Conservation (phyloP, 257 asterid genomes). For the Salvia miltiorrhiza region DNA sequence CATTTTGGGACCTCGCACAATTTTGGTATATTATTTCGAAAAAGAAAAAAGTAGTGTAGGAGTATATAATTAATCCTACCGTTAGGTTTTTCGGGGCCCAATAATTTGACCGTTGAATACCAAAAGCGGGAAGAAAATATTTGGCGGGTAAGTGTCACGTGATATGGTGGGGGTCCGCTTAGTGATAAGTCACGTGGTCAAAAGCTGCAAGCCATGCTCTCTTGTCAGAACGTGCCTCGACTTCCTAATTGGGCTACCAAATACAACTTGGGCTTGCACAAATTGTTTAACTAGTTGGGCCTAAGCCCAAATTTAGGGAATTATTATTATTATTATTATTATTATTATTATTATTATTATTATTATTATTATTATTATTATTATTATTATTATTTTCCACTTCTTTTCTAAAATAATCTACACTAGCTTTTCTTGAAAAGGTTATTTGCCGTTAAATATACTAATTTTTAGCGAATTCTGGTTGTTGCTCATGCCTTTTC, state of each 20-base stretch:
- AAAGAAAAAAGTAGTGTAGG: neutral
- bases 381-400: too few species aligned
- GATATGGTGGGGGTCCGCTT: constrained; percentile 6
- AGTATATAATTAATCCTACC: constrained; percentile 1
- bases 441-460: too few species aligned
- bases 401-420: too few species aligned
- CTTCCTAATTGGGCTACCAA: neutral
- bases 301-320: neutral
- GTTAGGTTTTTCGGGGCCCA: constrained; percentile 27
- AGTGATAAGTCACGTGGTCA: constrained; percentile 24
- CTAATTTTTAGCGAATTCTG: too few species aligned
- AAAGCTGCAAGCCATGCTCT: constrained; percentile 24
- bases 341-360: too few species aligned
- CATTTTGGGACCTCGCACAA: neutral
- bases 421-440: too few species aligned
- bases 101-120: constrained; percentile 31
- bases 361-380: too few species aligned
- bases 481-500: too few species aligned
- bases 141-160: constrained; percentile 37
- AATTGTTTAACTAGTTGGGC: neutral
- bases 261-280: neutral
- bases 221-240: constrained; percentile 27
- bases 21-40: neutral
- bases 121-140: constrained; percentile 5
- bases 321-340: too few species aligned